These are phyloP conservation scores for Aspergillus uvarum DNA, from an alignment of 2,329 filamentous ascomycete species.

Conservation along the genomic window DNA sequence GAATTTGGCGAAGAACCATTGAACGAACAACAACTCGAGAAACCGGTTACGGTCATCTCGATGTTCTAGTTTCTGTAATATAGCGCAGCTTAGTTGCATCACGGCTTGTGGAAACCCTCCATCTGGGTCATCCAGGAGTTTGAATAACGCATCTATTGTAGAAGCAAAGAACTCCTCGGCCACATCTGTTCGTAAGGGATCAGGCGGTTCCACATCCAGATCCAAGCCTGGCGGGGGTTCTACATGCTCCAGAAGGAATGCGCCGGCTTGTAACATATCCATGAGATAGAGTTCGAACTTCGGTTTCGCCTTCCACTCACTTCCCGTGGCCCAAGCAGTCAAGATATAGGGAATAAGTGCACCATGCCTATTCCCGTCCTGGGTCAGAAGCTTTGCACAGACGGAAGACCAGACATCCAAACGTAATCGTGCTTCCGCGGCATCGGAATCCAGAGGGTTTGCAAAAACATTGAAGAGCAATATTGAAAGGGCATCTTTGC, in stretches of 20 bases:
- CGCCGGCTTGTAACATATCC: slow-evolving; percentile 89
- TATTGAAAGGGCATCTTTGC: slow-evolving; percentile 80
- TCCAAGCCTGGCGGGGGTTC: slow-evolving; percentile 74
- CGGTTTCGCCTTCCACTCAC: slow-evolving; percentile 83
- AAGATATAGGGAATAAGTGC: slow-evolving; percentile 80
- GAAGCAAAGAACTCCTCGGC: slow-evolving; percentile 86
- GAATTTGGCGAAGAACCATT: slow-evolving; percentile 91
- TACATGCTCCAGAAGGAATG: slow-evolving; percentile 82
- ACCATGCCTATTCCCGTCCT: slow-evolving; percentile 73
- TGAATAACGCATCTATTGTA: slow-evolving; percentile 78
- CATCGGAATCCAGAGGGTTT: slow-evolving; percentile 78
- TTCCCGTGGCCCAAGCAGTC: slow-evolving; percentile 81
- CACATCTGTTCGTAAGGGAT: slow-evolving; percentile 73
- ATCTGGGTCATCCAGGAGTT: slow-evolving; percentile 80
- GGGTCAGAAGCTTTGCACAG: slow-evolving; percentile 77
- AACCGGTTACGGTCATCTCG: slow-evolving; percentile 70
- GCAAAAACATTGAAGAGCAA: slow-evolving; percentile 88
- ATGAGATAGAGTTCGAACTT: slow-evolving; percentile 94
- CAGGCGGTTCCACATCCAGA: slow-evolving; percentile 64
- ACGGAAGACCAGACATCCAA: slow-evolving; percentile 86
- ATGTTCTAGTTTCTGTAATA: slow-evolving; percentile 71
- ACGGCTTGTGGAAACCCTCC: slow-evolving; percentile 85
- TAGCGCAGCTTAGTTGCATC: slow-evolving; percentile 79
- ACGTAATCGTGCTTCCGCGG: slow-evolving; percentile 74
- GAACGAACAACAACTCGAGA: slow-evolving; percentile 78